These are phyloP conservation scores for Chloris gayana DNA, from an alignment of 176 grass and related monocot species.

Conservation along the genomic window DNA sequence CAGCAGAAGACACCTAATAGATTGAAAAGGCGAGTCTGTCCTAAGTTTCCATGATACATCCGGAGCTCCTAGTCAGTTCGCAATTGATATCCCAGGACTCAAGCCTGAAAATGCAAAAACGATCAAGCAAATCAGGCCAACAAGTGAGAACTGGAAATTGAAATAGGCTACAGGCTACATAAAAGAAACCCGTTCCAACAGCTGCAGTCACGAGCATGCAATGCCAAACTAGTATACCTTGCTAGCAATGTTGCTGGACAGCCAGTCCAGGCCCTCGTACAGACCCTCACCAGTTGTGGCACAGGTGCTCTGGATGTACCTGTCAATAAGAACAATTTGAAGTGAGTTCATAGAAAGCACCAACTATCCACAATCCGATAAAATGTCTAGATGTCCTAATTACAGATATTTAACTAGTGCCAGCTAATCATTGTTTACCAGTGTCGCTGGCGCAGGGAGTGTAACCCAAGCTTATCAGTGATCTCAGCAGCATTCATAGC, in stretches of 20 bases:
- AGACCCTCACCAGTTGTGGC: constrained; percentile 57
- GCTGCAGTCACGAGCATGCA: too few relatives aligned
- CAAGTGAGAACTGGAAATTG: neutral
- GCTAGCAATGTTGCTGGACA: constrained; percentile 63
- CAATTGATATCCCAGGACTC: constrained; percentile 30
- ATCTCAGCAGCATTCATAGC: constrained; percentile 57
- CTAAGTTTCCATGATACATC: constrained; percentile 45
- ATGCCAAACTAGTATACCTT: constrained; percentile 45
- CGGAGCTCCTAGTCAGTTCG: constrained; percentile 44
- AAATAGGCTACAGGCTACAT: too few relatives aligned
- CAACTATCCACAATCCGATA: neutral
- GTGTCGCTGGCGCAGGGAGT: constrained; percentile 48
- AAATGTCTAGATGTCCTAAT: too few relatives aligned
- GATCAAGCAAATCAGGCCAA: neutral
- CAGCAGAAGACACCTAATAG: constrained; percentile 10
- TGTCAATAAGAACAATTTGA: constrained; percentile 1
- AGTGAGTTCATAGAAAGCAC: neutral
- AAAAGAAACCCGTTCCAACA: too few relatives aligned
- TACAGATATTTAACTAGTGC: neutral
- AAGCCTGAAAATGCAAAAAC: constrained; percentile 26
- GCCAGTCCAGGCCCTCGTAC: constrained; percentile 58
- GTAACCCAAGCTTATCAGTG: constrained; percentile 46
- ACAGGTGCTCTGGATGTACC: constrained; percentile 68
- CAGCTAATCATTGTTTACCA: constrained; percentile 15
- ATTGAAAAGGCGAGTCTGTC: constrained; percentile 28